These are phyloP conservation scores for Pichia sp. DNA, from an alignment of 1,139 yeast genomes.

Conservation along the genomic window DNA sequence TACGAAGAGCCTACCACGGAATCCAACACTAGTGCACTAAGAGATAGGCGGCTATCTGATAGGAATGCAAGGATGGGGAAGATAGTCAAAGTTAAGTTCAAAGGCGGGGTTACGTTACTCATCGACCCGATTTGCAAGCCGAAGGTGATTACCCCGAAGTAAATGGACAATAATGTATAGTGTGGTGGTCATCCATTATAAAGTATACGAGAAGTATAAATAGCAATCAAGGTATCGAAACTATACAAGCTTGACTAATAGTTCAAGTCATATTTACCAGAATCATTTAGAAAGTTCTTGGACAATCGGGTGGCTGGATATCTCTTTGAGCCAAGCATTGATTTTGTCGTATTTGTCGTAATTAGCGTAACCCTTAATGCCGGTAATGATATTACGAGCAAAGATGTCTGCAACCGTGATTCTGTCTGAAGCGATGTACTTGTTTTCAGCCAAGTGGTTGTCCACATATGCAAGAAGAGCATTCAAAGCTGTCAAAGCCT, in stretches of 20 bases:
- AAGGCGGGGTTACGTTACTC: conserved; percentile 24
- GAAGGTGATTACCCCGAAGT: not conserved
- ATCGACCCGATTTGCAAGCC: conserved; percentile 30
- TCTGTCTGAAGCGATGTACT: conserved; percentile 7
- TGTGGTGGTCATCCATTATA: too few relatives aligned
- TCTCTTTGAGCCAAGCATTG: not conserved
- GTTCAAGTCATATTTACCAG: not conserved
- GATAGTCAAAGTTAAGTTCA: conserved; percentile 23
- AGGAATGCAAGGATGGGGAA: conserved; percentile 25
- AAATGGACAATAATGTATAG: not conserved
- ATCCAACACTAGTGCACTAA: conserved; percentile 16
- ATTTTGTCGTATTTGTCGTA: not conserved
- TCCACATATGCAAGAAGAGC: conserved; percentile 1
- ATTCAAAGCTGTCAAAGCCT: not conserved
- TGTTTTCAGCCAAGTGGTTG: conserved; percentile 5
- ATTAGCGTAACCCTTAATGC: not conserved
- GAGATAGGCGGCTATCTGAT: conserved; percentile 18
- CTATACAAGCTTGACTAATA: not conserved
- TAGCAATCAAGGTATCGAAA: not conserved
- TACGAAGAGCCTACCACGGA: conserved; percentile 19
- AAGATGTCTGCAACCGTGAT: conserved; percentile 12
- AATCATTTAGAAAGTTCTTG: not conserved
- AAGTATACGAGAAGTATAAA: too few relatives aligned
- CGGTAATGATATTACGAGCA: not conserved
- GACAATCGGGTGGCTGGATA: not conserved